Base-by-base conservation (phyloP, 2,329 filamentous ascomycete species). In the Apiospora koreana region DNA sequence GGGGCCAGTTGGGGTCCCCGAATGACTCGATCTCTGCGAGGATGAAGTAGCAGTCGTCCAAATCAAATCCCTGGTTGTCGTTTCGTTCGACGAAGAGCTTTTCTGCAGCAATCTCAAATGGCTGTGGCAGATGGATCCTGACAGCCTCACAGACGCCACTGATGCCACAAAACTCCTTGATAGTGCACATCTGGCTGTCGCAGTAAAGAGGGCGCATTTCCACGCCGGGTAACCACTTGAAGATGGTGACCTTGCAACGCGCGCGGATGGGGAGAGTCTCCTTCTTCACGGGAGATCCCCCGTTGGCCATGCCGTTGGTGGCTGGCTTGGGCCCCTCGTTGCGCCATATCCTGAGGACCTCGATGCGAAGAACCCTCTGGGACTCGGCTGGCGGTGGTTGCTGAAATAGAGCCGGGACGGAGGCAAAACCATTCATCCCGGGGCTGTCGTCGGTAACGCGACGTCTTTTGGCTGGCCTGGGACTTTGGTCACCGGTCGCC, bases 261-360 rank as follows among this genome's bases (percentile, higher is more conserved):
- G 81, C 81, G 68, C 78, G 81, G 71, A 81, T 77, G 62, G 77
- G 76, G 6, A 79, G 75, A 8, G 79, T 77, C 48, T 83, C 80
- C 69, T 77, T 79, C 70, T 80, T 76, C 64, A 79, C 74, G 0
- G 81, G 78, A 14, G 80, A 78, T 9, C 50, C 75, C 10, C 79
- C 75, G 35, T 77, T 54, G 31, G 31, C 35, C 35, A 64, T 28
- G 38, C 67, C 42, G 16, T 43, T 46, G 35, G 45, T 54, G 46
- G 67, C 25, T n/a, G 80, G 72, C n/a, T 79, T 79, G 31, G 82
- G 78, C 7, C 82, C 81, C 70, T 86, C 83, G 73, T 83, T 84
- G 77, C 87, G 86, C 67, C 82, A 81, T 71, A 89, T 81, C 74
- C 85, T 87, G 75, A 87, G 80, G 41, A 89, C 80, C 71, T 89